Conservation (phyloP, 2,329 filamentous ascomycete genomes). For the Pyrenochaeta sp. region DNA sequence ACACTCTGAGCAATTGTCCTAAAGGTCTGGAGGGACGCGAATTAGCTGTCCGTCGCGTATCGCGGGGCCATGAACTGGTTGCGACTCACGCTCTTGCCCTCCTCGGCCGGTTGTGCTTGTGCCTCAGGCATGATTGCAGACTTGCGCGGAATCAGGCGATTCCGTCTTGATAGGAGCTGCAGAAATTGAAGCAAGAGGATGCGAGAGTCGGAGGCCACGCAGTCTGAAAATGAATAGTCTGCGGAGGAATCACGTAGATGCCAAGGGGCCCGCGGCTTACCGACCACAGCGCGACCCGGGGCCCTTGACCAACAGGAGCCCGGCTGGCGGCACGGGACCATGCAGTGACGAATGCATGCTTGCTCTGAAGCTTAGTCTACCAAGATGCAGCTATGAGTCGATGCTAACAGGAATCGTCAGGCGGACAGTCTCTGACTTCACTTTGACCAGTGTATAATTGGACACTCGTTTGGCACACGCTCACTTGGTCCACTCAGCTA, state of each 20-base stretch:
- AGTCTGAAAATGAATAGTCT: constrained; percentile 13
- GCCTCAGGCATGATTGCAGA: constrained; percentile 41
- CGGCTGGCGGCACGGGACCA: constrained; percentile 8
- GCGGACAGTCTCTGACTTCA: not conserved
- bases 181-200: constrained; percentile 3
- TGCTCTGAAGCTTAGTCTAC: constrained; percentile 1
- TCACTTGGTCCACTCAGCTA: not conserved
- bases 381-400: constrained; percentile 16
- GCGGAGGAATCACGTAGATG: constrained; percentile 14
- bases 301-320: constrained; percentile 22
- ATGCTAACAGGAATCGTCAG: not conserved
- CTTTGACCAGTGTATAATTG: not conserved
- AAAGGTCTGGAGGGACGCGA: constrained; percentile 33
- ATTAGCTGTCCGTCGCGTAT: constrained; percentile 22
- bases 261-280: constrained; percentile 8
- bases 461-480: not conserved
- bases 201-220: constrained; percentile 4
- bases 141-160: constrained; percentile 10
- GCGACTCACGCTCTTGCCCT: constrained; percentile 37
- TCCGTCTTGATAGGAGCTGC: constrained; percentile 16
- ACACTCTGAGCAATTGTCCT: constrained; percentile 62
- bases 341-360: constrained; percentile 20
- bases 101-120: constrained; percentile 25
- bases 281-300: constrained; percentile 9
- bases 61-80: not conserved